Percentiles rank a stretch among this genome's conserved stretches.
Evolutionary conservation across 495 filamentous ascomycete genomes (phyloP).

Genomic region (Aspergillus diversus): DNA sequence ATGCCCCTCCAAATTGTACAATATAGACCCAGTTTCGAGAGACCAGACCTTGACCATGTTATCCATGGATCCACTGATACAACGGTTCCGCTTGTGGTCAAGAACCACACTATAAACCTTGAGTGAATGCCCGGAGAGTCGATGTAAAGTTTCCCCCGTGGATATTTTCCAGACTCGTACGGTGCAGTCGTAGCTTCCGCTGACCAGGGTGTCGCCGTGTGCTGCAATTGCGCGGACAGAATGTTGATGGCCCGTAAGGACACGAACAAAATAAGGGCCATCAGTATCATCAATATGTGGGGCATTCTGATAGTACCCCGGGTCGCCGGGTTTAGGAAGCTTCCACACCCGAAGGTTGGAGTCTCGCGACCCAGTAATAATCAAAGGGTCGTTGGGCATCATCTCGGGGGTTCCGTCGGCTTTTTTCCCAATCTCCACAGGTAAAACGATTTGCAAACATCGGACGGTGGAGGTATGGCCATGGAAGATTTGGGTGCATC

Average conservation of each 20-base stretch:
- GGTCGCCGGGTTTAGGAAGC: conserved; percentile 79
- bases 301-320: conserved; percentile 73
- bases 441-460: conserved; percentile 93
- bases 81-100: conserved; percentile 88
- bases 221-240: conserved; percentile 98
- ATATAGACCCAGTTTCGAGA: conserved; percentile 79
- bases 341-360: conserved; percentile 95
- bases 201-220: conserved; percentile 95
- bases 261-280: conserved; percentile 92
- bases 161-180: conserved; percentile 98
- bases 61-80: conserved; percentile 98
- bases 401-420: conserved; percentile 76
- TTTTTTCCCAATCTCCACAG: conserved; percentile 72
- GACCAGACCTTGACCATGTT: conserved; percentile 98
- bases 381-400: conserved; percentile 89
- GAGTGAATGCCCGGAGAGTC: conserved; percentile 83
- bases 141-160: conserved; percentile 85
- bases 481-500: conserved; percentile 93
- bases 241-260: conserved; percentile 83
- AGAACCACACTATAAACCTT: conserved; percentile 99
- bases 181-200: conserved; percentile 94
- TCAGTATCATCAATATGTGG: conserved; percentile 78
- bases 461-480: conserved; percentile 97
- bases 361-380: conserved; percentile 97
- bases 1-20: conserved; percentile 93